These are phyloP conservation scores for Botrytis sinoallii DNA, from an alignment of 2,329 filamentous ascomycete genomes.

Conservation along the genomic window DNA sequence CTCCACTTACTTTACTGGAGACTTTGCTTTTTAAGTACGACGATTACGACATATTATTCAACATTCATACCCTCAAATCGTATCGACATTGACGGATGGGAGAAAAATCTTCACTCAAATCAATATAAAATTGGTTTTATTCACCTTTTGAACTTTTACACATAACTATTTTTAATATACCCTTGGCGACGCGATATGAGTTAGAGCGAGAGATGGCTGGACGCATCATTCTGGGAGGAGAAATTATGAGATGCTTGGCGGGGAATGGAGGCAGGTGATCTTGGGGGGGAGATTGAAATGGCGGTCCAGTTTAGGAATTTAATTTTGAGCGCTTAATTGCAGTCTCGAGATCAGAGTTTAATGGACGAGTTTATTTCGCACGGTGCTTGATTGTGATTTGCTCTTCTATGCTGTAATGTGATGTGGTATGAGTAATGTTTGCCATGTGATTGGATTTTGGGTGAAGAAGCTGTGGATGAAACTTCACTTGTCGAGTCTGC, in stretches of 20 bases:
- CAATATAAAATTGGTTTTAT: constrained; percentile 1
- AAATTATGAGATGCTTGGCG: not conserved
- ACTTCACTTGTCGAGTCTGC: not conserved
- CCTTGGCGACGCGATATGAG: not conserved
- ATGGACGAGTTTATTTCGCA: not conserved
- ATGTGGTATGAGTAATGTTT: not conserved
- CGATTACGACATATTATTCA: constrained; percentile 9
- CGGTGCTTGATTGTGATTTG: not conserved
- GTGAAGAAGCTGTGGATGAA: not conserved
- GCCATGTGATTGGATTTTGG: not conserved
- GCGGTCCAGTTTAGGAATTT: not conserved
- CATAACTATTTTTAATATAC: constrained; percentile 9
- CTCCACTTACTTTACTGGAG: constrained; percentile 18
- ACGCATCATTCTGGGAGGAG: not conserved
- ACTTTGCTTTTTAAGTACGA: not conserved
- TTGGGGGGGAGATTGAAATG: not conserved
- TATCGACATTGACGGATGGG: not conserved
- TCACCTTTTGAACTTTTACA: not conserved
- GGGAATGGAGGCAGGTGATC: not conserved
- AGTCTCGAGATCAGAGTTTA: constrained; percentile 3
- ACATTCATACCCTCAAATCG: constrained; percentile 9
- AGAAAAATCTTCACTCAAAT: constrained; percentile 7
- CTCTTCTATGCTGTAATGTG: not conserved
- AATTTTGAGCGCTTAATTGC: constrained; percentile 15
- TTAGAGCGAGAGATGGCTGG: not conserved